phyloP scores from a whole-genome alignment of 2,329 filamentous ascomycete species.

The Albophoma yamanashiensis region DNA sequence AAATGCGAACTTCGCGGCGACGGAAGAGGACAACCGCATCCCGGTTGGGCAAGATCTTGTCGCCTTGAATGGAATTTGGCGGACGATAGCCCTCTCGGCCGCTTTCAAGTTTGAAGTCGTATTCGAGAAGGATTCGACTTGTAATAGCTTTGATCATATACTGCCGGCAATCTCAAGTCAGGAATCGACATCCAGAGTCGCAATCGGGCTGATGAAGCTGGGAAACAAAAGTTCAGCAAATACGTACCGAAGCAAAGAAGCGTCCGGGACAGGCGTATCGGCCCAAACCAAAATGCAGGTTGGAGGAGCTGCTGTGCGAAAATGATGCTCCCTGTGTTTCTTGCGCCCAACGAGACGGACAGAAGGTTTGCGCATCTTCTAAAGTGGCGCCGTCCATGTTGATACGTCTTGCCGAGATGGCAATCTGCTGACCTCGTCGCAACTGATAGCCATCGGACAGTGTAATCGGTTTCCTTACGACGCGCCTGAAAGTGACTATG shows the following conservation, averaged over 20 bases:
- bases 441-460: conserved; percentile 6
- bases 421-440: conserved; percentile 6
- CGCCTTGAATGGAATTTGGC: conserved; percentile 5
- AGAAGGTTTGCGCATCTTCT: conserved; percentile 1
- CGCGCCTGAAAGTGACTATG: conserved; percentile 7
- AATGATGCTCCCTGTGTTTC: conserved; percentile 1
- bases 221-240: background rate
- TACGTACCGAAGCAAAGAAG: conserved; percentile 7
- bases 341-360: conserved; percentile 4
- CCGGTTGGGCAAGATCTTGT: conserved; percentile 7
- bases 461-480: conserved; percentile 5
- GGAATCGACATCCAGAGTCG: background rate
- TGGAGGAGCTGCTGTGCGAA: conserved; percentile 6
- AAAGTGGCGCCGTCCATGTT: conserved; percentile 3
- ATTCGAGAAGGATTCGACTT: conserved; percentile 6
- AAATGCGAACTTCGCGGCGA: background rate
- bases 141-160: conserved; percentile 8
- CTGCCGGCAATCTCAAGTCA: background rate
- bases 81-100: conserved; percentile 1
- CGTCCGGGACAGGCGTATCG: conserved; percentile 10
- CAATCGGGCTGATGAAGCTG: background rate
- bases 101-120: conserved; percentile 5
- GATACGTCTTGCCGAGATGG: conserved; percentile 4
- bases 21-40: conserved; percentile 4
- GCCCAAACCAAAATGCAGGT: conserved; percentile 8